Base-by-base conservation (phyloP, 805 yeast genomes). In the Nakazawaea wickerhamii region DNA sequence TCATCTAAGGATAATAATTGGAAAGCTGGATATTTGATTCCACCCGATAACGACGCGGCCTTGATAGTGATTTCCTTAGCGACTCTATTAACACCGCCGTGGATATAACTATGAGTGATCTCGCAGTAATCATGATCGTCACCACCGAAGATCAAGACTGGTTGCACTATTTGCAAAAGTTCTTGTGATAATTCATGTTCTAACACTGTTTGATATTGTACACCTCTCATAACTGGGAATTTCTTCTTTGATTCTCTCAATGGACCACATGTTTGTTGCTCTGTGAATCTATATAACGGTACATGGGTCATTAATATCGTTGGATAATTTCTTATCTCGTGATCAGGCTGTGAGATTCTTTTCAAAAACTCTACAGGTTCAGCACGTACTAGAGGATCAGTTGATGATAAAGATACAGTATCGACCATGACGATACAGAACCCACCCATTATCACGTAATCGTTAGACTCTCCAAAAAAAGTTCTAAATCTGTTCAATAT, bases 121-220 rank as follows among this genome's bases (percentile, higher is more conserved):
- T 83, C 86, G 59, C 99, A 93, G 52, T 87, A 89, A 59, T 93
- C 99, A 64, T 93, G 99, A 59, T 93, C 99, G 59, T 93, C 99
- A 1, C 99, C 99, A 5, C 95, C 79, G 55, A 89, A 86, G 4
- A 85, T 70, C 9, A 81, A 60, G 13, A 68, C 68, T 0, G 99
- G 99, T 36, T 72, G 63, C 1, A 91, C 58, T 8, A 61, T 65
- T 5, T 68, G 53, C 35, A 93, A 61, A 4, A 93, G 69, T 17
- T 75, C 71, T 31, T 76, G 70, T 0, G 91, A 67, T 4, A 83
- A 54, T 2, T 71, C 73, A 23, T 73, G 65, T 39, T 80, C 84
- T 8, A 93, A 69, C n/a, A 86, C 91, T 0, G 96, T 90, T 61
- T 90, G 96, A 59, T 88, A 93, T 57, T 93, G 97, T 15, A 70